phyloP scores from a whole-genome alignment of 73 alveolate genomes.

The Paramecium octaurelia region DNA sequence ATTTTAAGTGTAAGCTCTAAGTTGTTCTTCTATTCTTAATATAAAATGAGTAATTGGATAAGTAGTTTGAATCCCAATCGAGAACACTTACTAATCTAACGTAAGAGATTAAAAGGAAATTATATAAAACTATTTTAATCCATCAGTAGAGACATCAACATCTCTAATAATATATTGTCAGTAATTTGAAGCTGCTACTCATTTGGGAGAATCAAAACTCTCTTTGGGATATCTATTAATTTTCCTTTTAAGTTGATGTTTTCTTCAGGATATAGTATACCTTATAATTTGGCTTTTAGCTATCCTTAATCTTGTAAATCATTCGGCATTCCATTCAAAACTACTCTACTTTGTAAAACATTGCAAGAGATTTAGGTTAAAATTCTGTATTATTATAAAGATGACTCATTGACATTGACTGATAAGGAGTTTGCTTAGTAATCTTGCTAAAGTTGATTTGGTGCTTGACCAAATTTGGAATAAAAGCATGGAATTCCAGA shows the following conservation, averaged over 20 bases:
- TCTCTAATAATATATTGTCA: background rate
- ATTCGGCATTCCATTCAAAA: constrained; percentile 17
- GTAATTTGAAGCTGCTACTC: background rate
- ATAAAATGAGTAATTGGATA: background rate
- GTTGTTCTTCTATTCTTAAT: background rate
- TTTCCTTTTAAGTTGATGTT: background rate
- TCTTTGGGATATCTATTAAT: background rate
- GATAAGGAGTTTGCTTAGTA: background rate
- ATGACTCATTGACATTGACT: background rate
- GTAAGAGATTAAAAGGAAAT: background rate
- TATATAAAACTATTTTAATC: background rate
- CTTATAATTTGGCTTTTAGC: background rate
- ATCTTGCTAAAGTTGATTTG: background rate
- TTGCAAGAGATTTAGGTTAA: constrained; percentile 15
- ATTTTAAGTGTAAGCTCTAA: background rate
- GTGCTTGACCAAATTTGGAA: constrained; percentile 33
- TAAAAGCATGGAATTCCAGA: background rate
- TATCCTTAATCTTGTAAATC: background rate
- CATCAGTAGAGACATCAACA: background rate
- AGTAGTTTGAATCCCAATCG: background rate
- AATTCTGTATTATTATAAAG: background rate
- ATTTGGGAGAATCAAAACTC: background rate
- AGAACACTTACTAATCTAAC: constrained; percentile 3
- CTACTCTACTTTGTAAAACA: background rate
- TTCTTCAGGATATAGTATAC: background rate